These are phyloP conservation scores for Calonectria fujianensis DNA, from an alignment of 2,329 filamentous ascomycete species.

Conservation along the genomic window DNA sequence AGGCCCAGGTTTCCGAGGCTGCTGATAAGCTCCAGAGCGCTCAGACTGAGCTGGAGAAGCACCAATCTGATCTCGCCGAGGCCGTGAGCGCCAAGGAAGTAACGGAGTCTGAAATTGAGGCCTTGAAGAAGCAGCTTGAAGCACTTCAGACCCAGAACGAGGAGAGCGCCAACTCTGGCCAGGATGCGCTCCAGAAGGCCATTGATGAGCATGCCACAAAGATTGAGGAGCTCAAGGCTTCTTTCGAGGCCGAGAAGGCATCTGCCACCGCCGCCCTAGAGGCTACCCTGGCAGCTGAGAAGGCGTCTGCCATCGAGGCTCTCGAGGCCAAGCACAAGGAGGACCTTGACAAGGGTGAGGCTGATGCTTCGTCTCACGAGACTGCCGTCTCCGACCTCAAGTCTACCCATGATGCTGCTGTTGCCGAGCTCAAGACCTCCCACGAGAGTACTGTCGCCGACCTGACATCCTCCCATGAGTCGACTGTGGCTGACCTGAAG, in stretches of 20 bases:
- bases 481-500: slow-evolving; percentile 54
- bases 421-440: slow-evolving; percentile 68
- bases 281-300: slow-evolving; percentile 69
- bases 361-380: slow-evolving; percentile 68
- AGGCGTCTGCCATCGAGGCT: slow-evolving; percentile 67
- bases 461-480: slow-evolving; percentile 68
- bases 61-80: slow-evolving; percentile 69
- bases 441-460: slow-evolving; percentile 70
- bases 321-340: slow-evolving; percentile 73
- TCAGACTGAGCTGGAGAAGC: slow-evolving; percentile 70
- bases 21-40: slow-evolving; percentile 71
- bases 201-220: slow-evolving; percentile 69
- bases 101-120: slow-evolving; percentile 68
- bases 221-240: slow-evolving; percentile 70
- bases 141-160: slow-evolving; percentile 58
- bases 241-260: slow-evolving; percentile 70
- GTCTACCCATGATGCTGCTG: slow-evolving; percentile 68
- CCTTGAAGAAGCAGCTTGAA: slow-evolving; percentile 71
- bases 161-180: slow-evolving; percentile 59
- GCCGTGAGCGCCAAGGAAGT: slow-evolving; percentile 70
- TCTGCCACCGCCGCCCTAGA: slow-evolving; percentile 62
- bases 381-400: slow-evolving; percentile 55
- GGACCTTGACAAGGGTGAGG: slow-evolving; percentile 68
- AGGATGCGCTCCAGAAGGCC: slow-evolving; percentile 61
- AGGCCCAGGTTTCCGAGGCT: slow-evolving; percentile 68